Percentiles rank a stretch among this genome's conserved stretches.
Conservation (phyloP, 2,329 filamentous ascomycete species). For the Plenodomus lindquistii region DNA sequence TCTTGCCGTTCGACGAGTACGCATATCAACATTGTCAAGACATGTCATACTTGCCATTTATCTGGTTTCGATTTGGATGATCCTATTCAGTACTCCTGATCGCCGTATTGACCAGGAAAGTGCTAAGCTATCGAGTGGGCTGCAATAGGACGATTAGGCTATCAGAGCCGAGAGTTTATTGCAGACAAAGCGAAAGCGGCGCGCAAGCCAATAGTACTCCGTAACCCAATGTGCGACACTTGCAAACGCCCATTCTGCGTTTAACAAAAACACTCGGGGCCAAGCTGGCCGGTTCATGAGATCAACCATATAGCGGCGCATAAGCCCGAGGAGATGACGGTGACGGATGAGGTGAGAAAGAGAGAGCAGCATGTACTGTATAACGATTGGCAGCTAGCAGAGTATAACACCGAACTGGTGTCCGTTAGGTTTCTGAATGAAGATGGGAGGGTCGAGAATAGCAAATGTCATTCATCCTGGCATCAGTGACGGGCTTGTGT, state of each 20-base stretch:
- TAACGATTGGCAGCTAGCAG: neutral
- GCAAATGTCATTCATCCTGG: neutral
- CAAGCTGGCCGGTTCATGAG: neutral
- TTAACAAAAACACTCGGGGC: neutral
- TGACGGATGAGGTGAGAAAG: neutral
- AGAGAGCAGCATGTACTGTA: neutral
- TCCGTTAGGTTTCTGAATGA: neutral
- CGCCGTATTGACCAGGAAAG: neutral
- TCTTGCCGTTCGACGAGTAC: slow-evolving; percentile 17
- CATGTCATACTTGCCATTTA: slow-evolving; percentile 17
- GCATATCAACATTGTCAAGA: slow-evolving; percentile 19
- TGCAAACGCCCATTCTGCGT: neutral
- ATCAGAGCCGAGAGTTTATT: neutral
- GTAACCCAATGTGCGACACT: neutral
- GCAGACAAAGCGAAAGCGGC: neutral
- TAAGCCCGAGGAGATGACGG: neutral
- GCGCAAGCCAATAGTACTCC: neutral
- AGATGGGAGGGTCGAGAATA: neutral
- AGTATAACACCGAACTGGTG: neutral
- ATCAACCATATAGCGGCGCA: neutral
- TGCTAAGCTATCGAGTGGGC: neutral
- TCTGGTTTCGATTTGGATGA: slow-evolving; percentile 15
- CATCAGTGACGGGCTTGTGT: neutral
- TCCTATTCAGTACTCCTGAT: slow-evolving; percentile 17
- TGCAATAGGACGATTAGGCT: neutral